A percentile compares a stretch with the other conserved stretches of the same genome.
Conservation (phyloP, 257 asterid genomes). For the Cordia subcordata region DNA sequence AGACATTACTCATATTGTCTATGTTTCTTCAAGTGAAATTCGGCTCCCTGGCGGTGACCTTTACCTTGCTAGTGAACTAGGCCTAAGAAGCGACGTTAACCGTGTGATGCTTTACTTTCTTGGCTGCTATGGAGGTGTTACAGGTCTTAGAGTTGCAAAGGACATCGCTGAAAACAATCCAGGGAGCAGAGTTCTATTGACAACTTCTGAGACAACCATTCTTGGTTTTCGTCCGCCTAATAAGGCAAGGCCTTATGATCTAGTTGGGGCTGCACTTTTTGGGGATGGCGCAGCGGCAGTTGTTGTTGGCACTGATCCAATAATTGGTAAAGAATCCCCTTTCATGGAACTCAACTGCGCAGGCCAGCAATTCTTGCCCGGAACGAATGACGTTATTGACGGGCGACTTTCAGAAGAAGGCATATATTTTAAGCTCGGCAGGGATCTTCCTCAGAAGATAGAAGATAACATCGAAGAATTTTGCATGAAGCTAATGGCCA, state of each 20-base stretch:
- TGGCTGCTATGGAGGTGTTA: conserved; percentile 93
- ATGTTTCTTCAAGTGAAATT: conserved; percentile 83
- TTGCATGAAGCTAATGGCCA: conserved; percentile 50
- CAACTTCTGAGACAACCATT: conserved; percentile 86
- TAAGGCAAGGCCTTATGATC: conserved; percentile 69
- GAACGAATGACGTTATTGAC: conserved; percentile 51
- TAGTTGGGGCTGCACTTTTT: conserved; percentile 86
- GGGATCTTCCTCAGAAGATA: conserved; percentile 76
- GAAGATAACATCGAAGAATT: conserved; percentile 77
- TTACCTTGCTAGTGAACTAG: conserved; percentile 62
- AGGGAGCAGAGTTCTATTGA: conserved; percentile 70
- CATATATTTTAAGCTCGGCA: conserved; percentile 65
- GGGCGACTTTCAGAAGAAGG: conserved; percentile 84
- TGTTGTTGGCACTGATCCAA: conserved; percentile 58
- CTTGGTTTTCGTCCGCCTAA: conserved; percentile 89
- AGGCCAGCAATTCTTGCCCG: conserved; percentile 74
- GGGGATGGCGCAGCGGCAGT: conserved; percentile 92
- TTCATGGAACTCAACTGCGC: conserved; percentile 67
- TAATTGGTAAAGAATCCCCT: conserved; percentile 40
- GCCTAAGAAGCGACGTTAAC: conserved; percentile 55
- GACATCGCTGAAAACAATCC: conserved; percentile 95
- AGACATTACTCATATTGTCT: conserved; percentile 83
- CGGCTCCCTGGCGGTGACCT: conserved; percentile 98
- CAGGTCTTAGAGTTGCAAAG: conserved; percentile 87
- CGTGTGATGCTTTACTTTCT: conserved; percentile 85